These are phyloP conservation scores for Saksenaea vasiformis DNA, from an alignment of 371 early-diverging fungal species.

Conservation along the genomic window DNA sequence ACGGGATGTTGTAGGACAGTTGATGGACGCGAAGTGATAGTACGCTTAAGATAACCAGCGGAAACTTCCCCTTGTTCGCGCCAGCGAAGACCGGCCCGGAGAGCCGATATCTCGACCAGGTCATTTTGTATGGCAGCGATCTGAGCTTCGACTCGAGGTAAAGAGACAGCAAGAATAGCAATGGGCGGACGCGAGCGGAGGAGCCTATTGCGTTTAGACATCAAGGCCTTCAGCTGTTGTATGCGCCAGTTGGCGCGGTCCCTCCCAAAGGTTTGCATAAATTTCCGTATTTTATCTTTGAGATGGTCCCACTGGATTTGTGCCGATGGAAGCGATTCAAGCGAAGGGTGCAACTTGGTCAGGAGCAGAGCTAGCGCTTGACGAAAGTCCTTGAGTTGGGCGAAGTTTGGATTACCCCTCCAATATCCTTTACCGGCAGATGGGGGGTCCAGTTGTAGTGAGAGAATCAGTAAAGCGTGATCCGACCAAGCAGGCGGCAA, in stretches of 20 bases:
- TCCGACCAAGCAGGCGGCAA: background rate
- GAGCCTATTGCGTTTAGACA: background rate
- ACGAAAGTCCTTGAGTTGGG: background rate
- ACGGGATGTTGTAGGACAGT: no score
- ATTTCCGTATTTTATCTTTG: no score
- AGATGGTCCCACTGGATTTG: slow-evolving; percentile 7
- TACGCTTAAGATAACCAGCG: background rate
- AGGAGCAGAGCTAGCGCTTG: background rate
- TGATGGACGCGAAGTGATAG: background rate
- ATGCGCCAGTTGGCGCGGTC: no score
- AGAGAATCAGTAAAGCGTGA: slow-evolving; percentile 7
- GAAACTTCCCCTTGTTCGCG: background rate
- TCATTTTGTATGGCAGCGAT: slow-evolving; percentile 4
- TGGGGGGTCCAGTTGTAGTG: background rate
- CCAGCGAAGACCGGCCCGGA: background rate
- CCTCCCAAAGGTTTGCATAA: no score
- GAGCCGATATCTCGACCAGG: background rate
- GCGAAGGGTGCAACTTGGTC: background rate
- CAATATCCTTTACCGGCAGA: slow-evolving; percentile 10
- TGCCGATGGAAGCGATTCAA: background rate
- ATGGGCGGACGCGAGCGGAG: background rate
- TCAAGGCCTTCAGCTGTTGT: background rate
- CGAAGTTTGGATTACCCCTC: slow-evolving; percentile 2
- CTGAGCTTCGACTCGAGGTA: slow-evolving; percentile 2
- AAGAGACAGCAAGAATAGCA: background rate